Evolutionary conservation across 176 grass and related monocot species (phyloP), one percentile per base, ranked within the genome.

Genomic region (Oryza rufipogon): DNA sequence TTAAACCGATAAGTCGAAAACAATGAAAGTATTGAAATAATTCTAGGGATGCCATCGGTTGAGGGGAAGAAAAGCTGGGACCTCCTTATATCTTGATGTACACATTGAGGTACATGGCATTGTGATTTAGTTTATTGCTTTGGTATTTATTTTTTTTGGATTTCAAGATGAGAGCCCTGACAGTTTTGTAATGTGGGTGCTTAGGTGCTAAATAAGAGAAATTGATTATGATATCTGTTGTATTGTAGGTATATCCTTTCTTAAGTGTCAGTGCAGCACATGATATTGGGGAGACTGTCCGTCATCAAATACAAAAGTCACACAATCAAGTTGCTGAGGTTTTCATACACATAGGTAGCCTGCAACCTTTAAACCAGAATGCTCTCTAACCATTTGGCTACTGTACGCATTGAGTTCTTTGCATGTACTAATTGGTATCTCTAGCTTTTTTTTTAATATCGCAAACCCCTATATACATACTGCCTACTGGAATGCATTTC

Each of bases 61-160:
- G 85, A 95, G 93, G 71, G 96, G 96, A 89, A 98, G 96, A 88
- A 98, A 93, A 89, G 93, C 93, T 85, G 96, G 96, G 38, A 94
- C 96, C 41, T 94, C 88, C 36, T 83, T 98, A 76, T 95, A 98
- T 89, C 91, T 98, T 70, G 95, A 98, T 85, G 91, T 98, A 61
- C 95, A 98, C 84, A 95, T 98, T 81, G 95, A 95, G 93, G 95
- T 95, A 95, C 81, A 74, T 67, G 73, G 3, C 25, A 63, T 23
- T 78, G 39, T 78, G 20, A 17, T 73, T 80, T 65, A 44, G 23
- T 91, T 80, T 70, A 26, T 82, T 45, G 61, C 34, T 90, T 23
- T 68, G 51, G 61, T 74, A 73, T 52, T 63, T 22, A 11, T 63
- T 63, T 75, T 75, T 76, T 76, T 39, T 28, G 28, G 23, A 23